Evolutionary conservation across 2,329 filamentous ascomycete species (phyloP).

Genomic region (Fusarium ramigenum): DNA sequence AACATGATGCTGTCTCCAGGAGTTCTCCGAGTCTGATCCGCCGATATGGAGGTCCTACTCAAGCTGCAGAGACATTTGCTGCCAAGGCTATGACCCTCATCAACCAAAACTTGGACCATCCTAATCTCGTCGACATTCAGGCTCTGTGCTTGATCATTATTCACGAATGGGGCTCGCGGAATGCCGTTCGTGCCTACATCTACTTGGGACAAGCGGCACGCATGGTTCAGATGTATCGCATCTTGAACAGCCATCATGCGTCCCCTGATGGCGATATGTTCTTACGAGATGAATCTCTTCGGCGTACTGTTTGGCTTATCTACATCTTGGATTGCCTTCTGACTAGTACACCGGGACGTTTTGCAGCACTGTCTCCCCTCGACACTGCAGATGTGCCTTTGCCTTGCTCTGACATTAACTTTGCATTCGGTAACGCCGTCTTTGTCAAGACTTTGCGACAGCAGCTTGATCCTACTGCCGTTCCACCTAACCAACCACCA

Average conservation of each 20-base stretch:
- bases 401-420: slow-evolving; percentile 70
- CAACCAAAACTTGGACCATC: slow-evolving; percentile 67
- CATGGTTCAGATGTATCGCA: slow-evolving; percentile 71
- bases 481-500: slow-evolving; percentile 50
- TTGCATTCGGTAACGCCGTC: slow-evolving; percentile 69
- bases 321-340: slow-evolving; percentile 71
- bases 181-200: slow-evolving; percentile 70
- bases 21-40: slow-evolving; percentile 66
- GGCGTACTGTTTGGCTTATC: slow-evolving; percentile 69
- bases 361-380: slow-evolving; percentile 63
- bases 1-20: slow-evolving; percentile 46
- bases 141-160: slow-evolving; percentile 69
- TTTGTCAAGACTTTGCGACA: slow-evolving; percentile 65
- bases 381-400: slow-evolving; percentile 66
- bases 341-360: slow-evolving; percentile 69
- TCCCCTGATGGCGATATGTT: slow-evolving; percentile 65
- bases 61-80: slow-evolving; percentile 68
- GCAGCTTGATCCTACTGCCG: slow-evolving; percentile 49
- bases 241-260: slow-evolving; percentile 64
- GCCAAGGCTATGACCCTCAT: slow-evolving; percentile 65
- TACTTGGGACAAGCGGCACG: slow-evolving; percentile 70
- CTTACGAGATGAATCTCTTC: slow-evolving; percentile 68
- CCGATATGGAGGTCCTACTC: slow-evolving; percentile 65
- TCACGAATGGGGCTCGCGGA: slow-evolving; percentile 70
- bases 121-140: slow-evolving; percentile 69